A percentile compares a stretch with the other conserved stretches of the same genome.
These are phyloP conservation scores for Lycium ferocissimum DNA, from an alignment of 257 asterid species.

Conservation along the genomic window DNA sequence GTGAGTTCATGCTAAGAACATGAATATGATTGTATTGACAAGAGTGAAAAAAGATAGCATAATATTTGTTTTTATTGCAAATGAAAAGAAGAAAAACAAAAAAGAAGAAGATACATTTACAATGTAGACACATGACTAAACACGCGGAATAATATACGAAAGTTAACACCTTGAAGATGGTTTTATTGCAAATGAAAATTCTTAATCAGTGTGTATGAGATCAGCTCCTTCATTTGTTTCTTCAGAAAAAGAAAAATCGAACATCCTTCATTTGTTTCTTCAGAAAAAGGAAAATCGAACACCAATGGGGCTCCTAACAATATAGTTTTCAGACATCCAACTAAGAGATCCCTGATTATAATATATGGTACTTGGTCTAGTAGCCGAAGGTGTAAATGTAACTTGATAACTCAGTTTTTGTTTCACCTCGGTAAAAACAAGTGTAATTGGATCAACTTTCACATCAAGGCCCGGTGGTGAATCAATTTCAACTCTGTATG, in stretches of 20 bases:
- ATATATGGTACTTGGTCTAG: neutral
- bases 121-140: neutral
- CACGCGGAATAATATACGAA: neutral
- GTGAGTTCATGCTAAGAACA: too few species aligned
- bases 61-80: too few species aligned
- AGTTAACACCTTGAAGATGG: neutral
- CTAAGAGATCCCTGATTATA: conserved; percentile 39
- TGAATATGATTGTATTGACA: too few species aligned
- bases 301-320: conserved; percentile 39
- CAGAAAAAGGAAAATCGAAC: conserved; percentile 2
- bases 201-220: neutral
- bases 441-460: conserved; percentile 33
- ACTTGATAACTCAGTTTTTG: conserved; percentile 33
- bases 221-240: neutral
- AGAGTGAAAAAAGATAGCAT: too few species aligned
- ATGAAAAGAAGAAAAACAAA: too few species aligned
- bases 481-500: conserved; percentile 29
- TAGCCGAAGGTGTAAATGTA: conserved; percentile 29
- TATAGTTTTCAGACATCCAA: conserved; percentile 39
- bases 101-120: too few species aligned
- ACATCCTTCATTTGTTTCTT: neutral
- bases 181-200: neutral
- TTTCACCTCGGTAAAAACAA: conserved; percentile 30
- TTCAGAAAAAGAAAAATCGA: neutral
- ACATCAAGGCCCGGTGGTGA: conserved; percentile 30